Evolutionary conservation across 2,329 filamentous ascomycete genomes (phyloP).

Genomic region (Epichloe gansuensis): DNA sequence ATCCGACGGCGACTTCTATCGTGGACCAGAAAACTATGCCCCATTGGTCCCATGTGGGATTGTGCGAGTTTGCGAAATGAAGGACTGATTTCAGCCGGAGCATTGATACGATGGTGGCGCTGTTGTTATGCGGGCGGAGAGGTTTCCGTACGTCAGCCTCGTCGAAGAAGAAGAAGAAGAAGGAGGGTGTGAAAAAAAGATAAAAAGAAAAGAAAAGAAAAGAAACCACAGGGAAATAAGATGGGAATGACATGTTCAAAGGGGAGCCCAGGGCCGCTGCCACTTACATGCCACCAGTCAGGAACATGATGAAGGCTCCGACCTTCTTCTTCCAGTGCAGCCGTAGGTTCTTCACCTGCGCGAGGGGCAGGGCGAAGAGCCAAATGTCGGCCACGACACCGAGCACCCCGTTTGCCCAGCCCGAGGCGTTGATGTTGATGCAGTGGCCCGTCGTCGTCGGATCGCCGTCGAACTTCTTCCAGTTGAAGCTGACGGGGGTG

Average conservation of each 20-base stretch:
- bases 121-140: background rate
- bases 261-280: no score
- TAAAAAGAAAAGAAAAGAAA: no score
- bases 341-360: conserved; percentile 25
- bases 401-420: conserved; percentile 34
- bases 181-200: no score
- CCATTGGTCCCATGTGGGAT: conserved; percentile 15
- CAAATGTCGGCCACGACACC: conserved; percentile 34
- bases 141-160: no score
- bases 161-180: background rate
- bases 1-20: conserved; percentile 15
- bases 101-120: conserved; percentile 15
- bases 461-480: conserved; percentile 28
- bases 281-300: conserved; percentile 24
- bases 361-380: conserved; percentile 33
- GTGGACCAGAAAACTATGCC: conserved; percentile 13
- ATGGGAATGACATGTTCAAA: background rate
- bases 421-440: conserved; percentile 30
- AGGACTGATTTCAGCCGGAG: conserved; percentile 13
- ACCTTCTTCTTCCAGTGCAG: conserved; percentile 14
- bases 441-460: conserved; percentile 30
- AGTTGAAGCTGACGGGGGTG: conserved; percentile 31
- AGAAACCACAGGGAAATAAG: background rate
- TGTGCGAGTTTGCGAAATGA: conserved; percentile 12
- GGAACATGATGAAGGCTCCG: conserved; percentile 29